Evolutionary conservation across 1,139 yeast genomes (phyloP).

Genomic region (Protomyces arabidopsidicola): DNA sequence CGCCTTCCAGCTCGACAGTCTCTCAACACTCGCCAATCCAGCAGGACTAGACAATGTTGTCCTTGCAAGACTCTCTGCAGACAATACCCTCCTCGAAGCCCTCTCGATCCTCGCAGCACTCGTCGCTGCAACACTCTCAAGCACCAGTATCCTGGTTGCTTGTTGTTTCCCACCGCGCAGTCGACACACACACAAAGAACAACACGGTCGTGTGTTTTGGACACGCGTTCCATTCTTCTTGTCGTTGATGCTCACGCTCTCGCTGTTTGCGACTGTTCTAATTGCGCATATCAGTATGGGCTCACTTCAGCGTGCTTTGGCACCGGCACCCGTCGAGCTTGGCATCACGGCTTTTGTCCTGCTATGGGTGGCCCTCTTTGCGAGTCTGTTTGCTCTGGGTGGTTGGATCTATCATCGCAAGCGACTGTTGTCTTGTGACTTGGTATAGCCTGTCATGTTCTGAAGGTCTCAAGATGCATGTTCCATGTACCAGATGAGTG

Average conservation of each 20-base stretch:
- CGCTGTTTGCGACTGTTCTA: neutral
- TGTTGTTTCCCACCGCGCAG: neutral
- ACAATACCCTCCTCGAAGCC: neutral
- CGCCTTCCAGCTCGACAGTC: neutral
- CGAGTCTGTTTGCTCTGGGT: neutral
- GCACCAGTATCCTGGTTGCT: neutral
- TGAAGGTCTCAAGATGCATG: too few species aligned
- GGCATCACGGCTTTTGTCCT: neutral
- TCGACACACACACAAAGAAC: neutral
- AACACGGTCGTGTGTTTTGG: neutral
- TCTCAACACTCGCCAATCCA: neutral
- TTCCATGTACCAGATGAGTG: too few species aligned
- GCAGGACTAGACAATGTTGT: neutral
- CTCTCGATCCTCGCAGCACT: neutral
- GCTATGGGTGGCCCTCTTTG: neutral
- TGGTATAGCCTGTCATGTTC: neutral
- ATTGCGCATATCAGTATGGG: neutral
- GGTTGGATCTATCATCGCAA: neutral
- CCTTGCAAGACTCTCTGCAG: neutral
- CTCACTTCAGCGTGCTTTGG: neutral
- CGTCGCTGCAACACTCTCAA: neutral
- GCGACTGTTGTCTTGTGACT: neutral
- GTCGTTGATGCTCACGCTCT: neutral
- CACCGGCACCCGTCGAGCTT: neutral
- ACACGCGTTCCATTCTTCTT: neutral